A percentile compares a stretch with the other conserved stretches of the same genome.
Conservation (phyloP, 2,329 filamentous ascomycete species). For the Talaromyces atroroseus region DNA sequence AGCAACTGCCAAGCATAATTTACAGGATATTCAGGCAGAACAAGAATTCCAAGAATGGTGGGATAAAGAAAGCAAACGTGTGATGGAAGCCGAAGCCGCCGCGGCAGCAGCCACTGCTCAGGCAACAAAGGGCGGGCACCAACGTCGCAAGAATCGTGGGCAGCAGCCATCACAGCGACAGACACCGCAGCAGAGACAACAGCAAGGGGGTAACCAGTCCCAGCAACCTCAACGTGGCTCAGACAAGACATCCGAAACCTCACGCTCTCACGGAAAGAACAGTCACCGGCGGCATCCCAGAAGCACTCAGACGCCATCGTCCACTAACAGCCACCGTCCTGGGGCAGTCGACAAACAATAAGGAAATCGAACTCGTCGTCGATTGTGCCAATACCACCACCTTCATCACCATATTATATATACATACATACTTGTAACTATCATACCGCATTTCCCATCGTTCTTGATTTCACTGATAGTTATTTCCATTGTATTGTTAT, state of each 20-base stretch:
- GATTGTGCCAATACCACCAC: background rate
- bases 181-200: background rate
- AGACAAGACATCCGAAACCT: background rate
- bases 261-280: background rate
- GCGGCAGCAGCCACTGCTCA: constrained; percentile 7
- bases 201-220: background rate
- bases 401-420: too few species aligned
- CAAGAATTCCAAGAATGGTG: constrained; percentile 80
- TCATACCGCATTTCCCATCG: background rate
- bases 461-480: background rate
- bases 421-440: background rate
- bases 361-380: background rate
- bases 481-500: background rate
- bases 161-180: background rate
- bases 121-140: constrained; percentile 11
- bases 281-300: constrained; percentile 5
- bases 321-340: background rate
- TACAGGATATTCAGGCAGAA: constrained; percentile 94
- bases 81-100: constrained; percentile 28
- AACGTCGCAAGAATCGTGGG: constrained; percentile 11
- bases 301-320: background rate
- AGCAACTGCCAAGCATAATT: constrained; percentile 70
- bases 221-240: background rate
- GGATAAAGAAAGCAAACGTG: constrained; percentile 35
- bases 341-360: background rate